Base-by-base conservation (phyloP, 2,329 filamentous ascomycete genomes). In the Sclerotinia borealis region DNA sequence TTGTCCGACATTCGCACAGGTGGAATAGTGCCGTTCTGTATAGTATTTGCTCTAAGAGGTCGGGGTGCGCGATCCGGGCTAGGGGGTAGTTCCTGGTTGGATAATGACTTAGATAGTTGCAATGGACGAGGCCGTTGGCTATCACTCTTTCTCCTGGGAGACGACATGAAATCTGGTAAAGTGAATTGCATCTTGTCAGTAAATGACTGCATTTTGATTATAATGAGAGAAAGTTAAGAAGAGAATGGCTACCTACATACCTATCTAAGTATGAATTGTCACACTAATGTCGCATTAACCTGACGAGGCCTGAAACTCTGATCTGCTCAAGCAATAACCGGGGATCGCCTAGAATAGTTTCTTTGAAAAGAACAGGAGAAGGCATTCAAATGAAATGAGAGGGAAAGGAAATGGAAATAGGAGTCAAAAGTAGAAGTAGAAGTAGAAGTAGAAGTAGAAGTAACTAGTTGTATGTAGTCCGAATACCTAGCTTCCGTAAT, bases 81-180 rank as follows among this genome's bases (percentile, higher is more conserved):
- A 6, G 63, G 51, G 4, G 59, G 45, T 8, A 68, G 66, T 34
- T 76, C 76, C 59, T 74, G 67, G 58, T 73, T 73, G 48, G 75
- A 72, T 62, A 77, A 78, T 34, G 76, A 78, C 54, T 75, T 75
- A 31, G 76, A 75, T n/a, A 71, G 63, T 39, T 76, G 72, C 43
- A 76, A 68, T 48, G 72, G 72, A 45, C 71, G 70, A 64, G 73
- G 74, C 50, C 71, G 69, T 52, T 67, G 65, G 51, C 43, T 62
- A 29, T 73, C 71, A 49, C 50, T 68, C 63, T 68, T 72, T 58
- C 60, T 67, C 11, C 43, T 51, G 41, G 71, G 55, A 36, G 71
- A 68, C 37, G 72, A 68, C 73, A 75, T 75, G 62, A 73, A 73
- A 63, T 72, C 71, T 70, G 71, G 69, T 10, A 72, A 62, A 50